Base-by-base conservation (phyloP, 129 eudicot genomes). In the Arctium minus region DNA sequence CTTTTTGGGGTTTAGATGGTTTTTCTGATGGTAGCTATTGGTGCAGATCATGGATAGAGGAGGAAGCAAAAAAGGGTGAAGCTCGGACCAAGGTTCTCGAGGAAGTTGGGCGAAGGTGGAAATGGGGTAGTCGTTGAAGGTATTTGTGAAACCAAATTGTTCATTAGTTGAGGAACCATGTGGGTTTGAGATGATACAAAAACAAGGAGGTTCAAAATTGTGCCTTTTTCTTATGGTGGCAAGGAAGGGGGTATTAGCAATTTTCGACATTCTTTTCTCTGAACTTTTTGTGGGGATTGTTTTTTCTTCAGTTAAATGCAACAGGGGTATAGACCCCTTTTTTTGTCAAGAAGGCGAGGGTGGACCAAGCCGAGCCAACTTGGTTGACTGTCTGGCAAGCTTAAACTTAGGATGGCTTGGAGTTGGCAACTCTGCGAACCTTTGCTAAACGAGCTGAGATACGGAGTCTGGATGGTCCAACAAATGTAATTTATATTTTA, bases 31-130 rank as follows among this genome's bases (percentile, higher is more conserved):
- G 31, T 27, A 12, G 22, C 33, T 84, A 5, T 70, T 70, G 77
- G 18, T 87, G 86, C 92, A 96, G 99, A 85, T 91, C 97, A 73
- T 96, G 99, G 99, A 89, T 96, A 37, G 98, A 90, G 85, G 98
- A 96, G 27, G 99, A 91, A 89, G 99, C 96, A 3, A 89, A 83
- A 79, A 93, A 91, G 86, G 94, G 96, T 86, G 90, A 90, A 82
- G 89, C 94, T 31, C 98, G 96, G 73, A 90, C 94, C 1, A 96
- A 91, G 85, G 92, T 93, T 74, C 95, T 96, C 30, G 94, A 89
- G 80, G 98, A 91, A 81, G 99, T 76, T 17, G 89, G 89, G 22
- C 86, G 95, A 69, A 88, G 97, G 87, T 96, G 99, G 99, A 96
- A 83, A 82, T 96, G 99, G 98, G 89, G 87, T 27, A 69, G 85